Conservation (phyloP, 495 filamentous ascomycete species). For the Tuber magnatum region DNA sequence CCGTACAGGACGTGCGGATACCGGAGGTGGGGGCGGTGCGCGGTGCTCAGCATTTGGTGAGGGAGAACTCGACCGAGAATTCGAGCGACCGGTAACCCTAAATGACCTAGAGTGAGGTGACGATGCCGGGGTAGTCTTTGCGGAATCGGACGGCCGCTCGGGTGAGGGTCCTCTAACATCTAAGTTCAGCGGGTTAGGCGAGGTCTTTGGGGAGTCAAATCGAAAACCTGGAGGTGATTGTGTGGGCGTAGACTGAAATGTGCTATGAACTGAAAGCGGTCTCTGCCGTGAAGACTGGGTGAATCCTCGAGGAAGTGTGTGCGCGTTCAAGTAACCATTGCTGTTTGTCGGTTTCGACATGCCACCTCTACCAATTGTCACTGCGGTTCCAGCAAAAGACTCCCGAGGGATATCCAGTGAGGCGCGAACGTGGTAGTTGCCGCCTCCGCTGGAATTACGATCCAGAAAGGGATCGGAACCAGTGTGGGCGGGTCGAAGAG, state of each 20-base stretch:
- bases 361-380: constrained; percentile 21
- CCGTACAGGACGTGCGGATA: constrained; percentile 20
- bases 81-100: constrained; percentile 22
- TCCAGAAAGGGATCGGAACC: constrained; percentile 35
- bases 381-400: constrained; percentile 38
- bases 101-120: constrained; percentile 12
- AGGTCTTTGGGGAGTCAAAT: constrained; percentile 26
- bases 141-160: constrained; percentile 12
- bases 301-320: constrained; percentile 37
- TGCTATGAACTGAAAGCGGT: constrained; percentile 37
- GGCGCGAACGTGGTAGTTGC: constrained; percentile 44
- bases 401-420: constrained; percentile 51
- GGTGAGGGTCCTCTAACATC: constrained; percentile 27
- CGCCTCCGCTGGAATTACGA: constrained; percentile 7
- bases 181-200: constrained; percentile 30
- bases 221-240: constrained; percentile 31
- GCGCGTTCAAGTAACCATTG: constrained; percentile 19
- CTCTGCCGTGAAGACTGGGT: constrained; percentile 26
- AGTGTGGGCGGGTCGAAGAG: constrained; percentile 48
- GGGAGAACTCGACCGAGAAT: constrained; percentile 22
- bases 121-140: constrained; percentile 4
- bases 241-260: constrained; percentile 23
- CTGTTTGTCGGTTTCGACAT: constrained; percentile 18
- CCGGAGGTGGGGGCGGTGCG: constrained; percentile 25
- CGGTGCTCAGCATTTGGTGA: constrained; percentile 29